Evolutionary conservation across 192 early-diverging fungal species (phyloP).

Genomic region (Martensiomyces pterosporus): DNA sequence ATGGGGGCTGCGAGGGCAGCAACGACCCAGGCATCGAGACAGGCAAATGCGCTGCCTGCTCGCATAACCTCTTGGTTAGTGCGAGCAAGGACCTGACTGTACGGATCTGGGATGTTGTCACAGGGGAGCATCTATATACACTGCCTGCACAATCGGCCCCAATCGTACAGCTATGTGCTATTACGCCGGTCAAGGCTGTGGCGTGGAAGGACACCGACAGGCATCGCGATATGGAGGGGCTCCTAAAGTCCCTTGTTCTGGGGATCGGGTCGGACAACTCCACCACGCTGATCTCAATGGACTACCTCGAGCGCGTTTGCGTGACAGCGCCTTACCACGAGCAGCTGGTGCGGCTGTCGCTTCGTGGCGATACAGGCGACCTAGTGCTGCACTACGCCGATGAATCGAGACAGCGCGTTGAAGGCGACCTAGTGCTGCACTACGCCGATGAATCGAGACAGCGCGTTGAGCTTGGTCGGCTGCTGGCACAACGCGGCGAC

Average conservation of each 20-base stretch:
- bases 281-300: constrained; percentile 23
- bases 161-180: constrained; percentile 11
- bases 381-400: constrained; percentile 28
- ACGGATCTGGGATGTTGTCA: constrained; percentile 29
- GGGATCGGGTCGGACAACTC: constrained; percentile 35
- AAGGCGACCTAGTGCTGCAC: constrained; percentile 10
- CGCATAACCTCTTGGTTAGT: constrained; percentile 22
- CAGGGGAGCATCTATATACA: constrained; percentile 20
- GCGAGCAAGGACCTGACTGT: constrained; percentile 46
- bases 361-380: constrained; percentile 13
- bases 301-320: constrained; percentile 22
- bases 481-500: too few relatives aligned
- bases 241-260: constrained; percentile 28
- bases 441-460: constrained; percentile 5
- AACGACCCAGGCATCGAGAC: too few relatives aligned
- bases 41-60: not conserved
- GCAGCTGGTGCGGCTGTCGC: constrained; percentile 9
- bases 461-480: not conserved
- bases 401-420: constrained; percentile 9
- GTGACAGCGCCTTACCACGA: constrained; percentile 29
- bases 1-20: too few relatives aligned
- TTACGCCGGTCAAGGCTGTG: constrained; percentile 7
- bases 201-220: constrained; percentile 22
- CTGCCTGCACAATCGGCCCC: constrained; percentile 40
- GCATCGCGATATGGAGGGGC: constrained; percentile 1